These are phyloP conservation scores for Podospora didyma DNA, from an alignment of 495 filamentous ascomycete species.

Conservation along the genomic window DNA sequence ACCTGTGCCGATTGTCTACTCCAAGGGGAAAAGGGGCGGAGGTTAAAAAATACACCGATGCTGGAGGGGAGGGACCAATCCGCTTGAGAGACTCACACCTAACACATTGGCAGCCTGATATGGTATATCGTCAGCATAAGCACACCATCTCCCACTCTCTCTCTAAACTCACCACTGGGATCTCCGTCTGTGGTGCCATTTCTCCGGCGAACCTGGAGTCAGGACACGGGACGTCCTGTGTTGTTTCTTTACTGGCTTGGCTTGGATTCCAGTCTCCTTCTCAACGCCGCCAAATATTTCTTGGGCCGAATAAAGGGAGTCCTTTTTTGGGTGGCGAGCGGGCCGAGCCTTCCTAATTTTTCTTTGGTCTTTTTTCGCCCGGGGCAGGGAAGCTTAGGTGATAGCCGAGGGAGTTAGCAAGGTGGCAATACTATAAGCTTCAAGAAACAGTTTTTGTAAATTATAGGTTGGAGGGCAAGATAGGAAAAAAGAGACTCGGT, in stretches of 20 bases:
- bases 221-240: not conserved
- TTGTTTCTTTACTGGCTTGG: too few relatives aligned
- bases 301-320: too few relatives aligned
- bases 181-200: conserved; percentile 43
- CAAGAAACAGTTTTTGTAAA: too few relatives aligned
- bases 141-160: not conserved
- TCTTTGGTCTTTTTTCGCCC: too few relatives aligned
- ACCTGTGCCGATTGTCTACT: conserved; percentile 44
- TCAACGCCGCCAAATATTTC: not conserved
- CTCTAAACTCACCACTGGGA: conserved; percentile 32
- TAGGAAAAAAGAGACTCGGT: too few relatives aligned
- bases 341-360: not conserved
- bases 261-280: too few relatives aligned
- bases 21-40: not conserved
- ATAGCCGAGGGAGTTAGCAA: too few relatives aligned
- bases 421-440: too few relatives aligned
- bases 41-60: not conserved
- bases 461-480: too few relatives aligned
- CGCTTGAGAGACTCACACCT: conserved; percentile 33
- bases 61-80: not conserved
- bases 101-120: conserved; percentile 45
- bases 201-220: not conserved
- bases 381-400: too few relatives aligned
- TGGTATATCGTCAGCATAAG: not conserved
- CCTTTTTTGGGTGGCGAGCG: not conserved